A percentile compares a stretch with the other conserved stretches of the same genome.
Conservation (phyloP, 768 basidiomycete species). For the Xanthoconium stramineum region DNA sequence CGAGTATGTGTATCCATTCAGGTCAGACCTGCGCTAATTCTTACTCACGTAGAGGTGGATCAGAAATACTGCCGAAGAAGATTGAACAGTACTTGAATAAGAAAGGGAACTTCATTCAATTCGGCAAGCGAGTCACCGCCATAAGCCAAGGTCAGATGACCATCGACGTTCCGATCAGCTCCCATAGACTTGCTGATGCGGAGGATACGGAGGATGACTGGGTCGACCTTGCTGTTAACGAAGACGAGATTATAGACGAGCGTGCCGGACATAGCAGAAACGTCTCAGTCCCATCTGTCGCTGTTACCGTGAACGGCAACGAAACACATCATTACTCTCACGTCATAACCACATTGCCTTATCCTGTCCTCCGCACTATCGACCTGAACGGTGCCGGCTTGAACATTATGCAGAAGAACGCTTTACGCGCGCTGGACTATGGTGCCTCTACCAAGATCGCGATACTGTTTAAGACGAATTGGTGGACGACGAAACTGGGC, state of each 20-base stretch:
- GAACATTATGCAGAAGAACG: conserved; percentile 5
- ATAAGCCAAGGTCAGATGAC: neutral
- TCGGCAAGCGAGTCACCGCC: conserved; percentile 4
- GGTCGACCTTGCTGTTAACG: neutral
- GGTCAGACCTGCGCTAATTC: too few relatives aligned
- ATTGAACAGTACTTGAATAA: neutral
- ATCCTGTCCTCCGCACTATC: conserved; percentile 3
- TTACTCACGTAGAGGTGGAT: neutral
- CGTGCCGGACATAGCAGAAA: neutral
- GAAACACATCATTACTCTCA: conserved; percentile 10
- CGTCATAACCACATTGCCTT: conserved; percentile 7
- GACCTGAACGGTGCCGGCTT: conserved; percentile 5
- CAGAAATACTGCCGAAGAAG: conserved; percentile 3
- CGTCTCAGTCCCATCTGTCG: neutral
- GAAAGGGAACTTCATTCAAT: neutral
- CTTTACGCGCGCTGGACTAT: neutral
- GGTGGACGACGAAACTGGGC: conserved; percentile 12
- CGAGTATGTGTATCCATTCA: neutral
- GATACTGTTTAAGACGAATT: conserved; percentile 10
- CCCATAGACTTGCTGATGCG: too few relatives aligned
- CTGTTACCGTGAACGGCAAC: conserved; percentile 3
- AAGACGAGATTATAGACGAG: neutral
- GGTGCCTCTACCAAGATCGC: conserved; percentile 2
- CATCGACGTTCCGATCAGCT: neutral
- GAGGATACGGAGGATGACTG: neutral